Conservation (phyloP, 208 protist genomes). For the Trichomonas gallinae region DNA sequence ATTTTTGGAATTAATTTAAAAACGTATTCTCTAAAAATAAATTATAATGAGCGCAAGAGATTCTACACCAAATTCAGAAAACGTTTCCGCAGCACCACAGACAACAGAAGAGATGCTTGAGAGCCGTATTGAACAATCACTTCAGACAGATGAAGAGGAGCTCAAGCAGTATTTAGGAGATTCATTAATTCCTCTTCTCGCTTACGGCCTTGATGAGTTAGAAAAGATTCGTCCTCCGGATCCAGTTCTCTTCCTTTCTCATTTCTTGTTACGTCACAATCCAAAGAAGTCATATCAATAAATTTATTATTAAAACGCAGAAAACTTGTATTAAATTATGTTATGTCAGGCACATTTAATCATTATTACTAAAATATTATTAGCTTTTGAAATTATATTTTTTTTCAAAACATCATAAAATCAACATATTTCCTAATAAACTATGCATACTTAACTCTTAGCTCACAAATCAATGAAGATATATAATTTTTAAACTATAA, state of each 20-base stretch:
- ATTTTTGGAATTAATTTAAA: too few species aligned
- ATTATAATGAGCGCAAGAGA: not conserved
- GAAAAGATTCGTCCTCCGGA: constrained; percentile 5
- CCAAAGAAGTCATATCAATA: not conserved
- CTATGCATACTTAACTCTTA: too few species aligned
- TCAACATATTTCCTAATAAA: too few species aligned
- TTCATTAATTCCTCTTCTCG: not conserved
- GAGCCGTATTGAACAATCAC: not conserved
- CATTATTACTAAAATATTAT: too few species aligned
- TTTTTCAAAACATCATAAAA: too few species aligned
- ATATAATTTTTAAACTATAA: too few species aligned
- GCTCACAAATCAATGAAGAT: too few species aligned
- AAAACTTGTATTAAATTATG: too few species aligned
- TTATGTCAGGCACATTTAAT: too few species aligned
- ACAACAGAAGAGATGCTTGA: not conserved
- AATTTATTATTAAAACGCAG: not conserved
- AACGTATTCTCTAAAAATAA: not conserved
- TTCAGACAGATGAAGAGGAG: not conserved
- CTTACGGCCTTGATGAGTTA: not conserved
- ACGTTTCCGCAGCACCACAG: not conserved
- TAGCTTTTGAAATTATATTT: too few species aligned
- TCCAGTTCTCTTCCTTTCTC: constrained; percentile 1
- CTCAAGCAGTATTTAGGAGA: not conserved
- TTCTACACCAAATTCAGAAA: not conserved
- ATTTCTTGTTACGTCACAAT: constrained; percentile 9